Percentiles rank a stretch among this genome's conserved stretches.
Conservation (phyloP, 257 asterid genomes). For the Anisodus tanguticus region DNA sequence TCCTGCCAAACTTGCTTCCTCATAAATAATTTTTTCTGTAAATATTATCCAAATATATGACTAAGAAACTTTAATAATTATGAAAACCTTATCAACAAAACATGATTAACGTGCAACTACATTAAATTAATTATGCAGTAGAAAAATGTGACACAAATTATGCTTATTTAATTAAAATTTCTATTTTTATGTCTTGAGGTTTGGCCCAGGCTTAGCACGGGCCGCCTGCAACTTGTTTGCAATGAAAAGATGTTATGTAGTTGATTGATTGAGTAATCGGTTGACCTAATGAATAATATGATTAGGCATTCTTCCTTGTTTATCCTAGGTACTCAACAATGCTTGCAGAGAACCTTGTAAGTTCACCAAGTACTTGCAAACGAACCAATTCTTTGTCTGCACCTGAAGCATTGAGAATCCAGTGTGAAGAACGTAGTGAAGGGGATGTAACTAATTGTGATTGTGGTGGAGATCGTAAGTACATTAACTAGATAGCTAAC, state of each 20-base stretch:
- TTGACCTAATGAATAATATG: background rate
- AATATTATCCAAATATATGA: background rate
- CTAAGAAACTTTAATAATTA: background rate
- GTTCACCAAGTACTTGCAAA: constrained; percentile 57
- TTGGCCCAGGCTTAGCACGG: background rate
- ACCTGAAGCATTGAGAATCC: constrained; percentile 50
- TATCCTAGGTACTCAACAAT: constrained; percentile 85
- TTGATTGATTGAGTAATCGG: background rate
- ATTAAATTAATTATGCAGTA: background rate
- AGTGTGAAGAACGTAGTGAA: constrained; percentile 45
- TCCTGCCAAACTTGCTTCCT: background rate
- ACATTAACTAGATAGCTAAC: constrained; percentile 14
- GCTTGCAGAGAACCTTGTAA: constrained; percentile 96
- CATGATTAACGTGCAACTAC: background rate
- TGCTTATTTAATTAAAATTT: background rate
- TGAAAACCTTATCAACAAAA: background rate
- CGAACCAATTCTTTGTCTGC: constrained; percentile 42
- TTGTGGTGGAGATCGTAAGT: constrained; percentile 57
- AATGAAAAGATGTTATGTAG: background rate
- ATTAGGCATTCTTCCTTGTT: constrained; percentile 31
- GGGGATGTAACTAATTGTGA: constrained; percentile 40
- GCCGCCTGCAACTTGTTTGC: background rate
- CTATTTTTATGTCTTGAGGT: background rate
- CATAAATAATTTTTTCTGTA: background rate
- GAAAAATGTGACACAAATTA: background rate